A percentile compares a stretch with the other conserved stretches of the same genome.
Conservation (phyloP, 108 stramenopile genomes). For the Aurantiochytrium sp. region DNA sequence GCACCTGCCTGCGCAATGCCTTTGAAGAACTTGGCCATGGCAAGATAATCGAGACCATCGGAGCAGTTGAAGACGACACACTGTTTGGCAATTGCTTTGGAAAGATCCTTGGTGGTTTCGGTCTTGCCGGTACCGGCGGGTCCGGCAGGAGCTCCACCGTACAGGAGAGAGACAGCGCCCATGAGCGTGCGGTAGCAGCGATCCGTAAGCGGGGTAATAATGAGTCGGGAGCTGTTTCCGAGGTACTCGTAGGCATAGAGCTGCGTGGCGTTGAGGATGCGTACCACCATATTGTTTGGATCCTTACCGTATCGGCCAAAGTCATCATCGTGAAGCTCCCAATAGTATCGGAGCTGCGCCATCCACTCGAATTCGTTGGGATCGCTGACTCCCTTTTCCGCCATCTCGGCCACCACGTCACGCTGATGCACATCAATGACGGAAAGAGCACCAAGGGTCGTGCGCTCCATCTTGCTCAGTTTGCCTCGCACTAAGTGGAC, state of each 20-base stretch:
- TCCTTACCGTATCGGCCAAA: slow-evolving; percentile 24
- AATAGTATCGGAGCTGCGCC: slow-evolving; percentile 60
- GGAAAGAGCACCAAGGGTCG: slow-evolving; percentile 53
- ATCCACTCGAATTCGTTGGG: slow-evolving; percentile 56
- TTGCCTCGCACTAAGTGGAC: slow-evolving; percentile 55
- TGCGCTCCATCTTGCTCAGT: slow-evolving; percentile 46
- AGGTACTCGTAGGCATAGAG: slow-evolving; percentile 64
- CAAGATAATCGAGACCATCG: slow-evolving; percentile 56
- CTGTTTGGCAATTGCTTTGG: slow-evolving; percentile 54
- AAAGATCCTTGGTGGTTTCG: slow-evolving; percentile 60
- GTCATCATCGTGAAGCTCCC: slow-evolving; percentile 49
- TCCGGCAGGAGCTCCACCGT: slow-evolving; percentile 62
- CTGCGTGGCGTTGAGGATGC: slow-evolving; percentile 56
- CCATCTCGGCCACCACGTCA: slow-evolving; percentile 52
- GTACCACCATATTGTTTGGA: slow-evolving; percentile 45
- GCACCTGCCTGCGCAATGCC: slow-evolving; percentile 59
- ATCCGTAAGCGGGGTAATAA: slow-evolving; percentile 62
- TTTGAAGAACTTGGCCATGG: slow-evolving; percentile 69
- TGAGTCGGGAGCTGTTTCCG: slow-evolving; percentile 59
- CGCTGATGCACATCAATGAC: slow-evolving; percentile 59
- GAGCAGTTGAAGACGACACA: slow-evolving; percentile 68
- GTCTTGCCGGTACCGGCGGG: slow-evolving; percentile 66
- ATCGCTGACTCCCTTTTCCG: slow-evolving; percentile 20
- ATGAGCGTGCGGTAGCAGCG: slow-evolving; percentile 68
- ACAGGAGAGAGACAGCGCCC: slow-evolving; percentile 55